A percentile compares a stretch with the other conserved stretches of the same genome.
Evolutionary conservation across 2,329 filamentous ascomycete genomes (phyloP).

Genomic region (Penicillium nordicum): DNA sequence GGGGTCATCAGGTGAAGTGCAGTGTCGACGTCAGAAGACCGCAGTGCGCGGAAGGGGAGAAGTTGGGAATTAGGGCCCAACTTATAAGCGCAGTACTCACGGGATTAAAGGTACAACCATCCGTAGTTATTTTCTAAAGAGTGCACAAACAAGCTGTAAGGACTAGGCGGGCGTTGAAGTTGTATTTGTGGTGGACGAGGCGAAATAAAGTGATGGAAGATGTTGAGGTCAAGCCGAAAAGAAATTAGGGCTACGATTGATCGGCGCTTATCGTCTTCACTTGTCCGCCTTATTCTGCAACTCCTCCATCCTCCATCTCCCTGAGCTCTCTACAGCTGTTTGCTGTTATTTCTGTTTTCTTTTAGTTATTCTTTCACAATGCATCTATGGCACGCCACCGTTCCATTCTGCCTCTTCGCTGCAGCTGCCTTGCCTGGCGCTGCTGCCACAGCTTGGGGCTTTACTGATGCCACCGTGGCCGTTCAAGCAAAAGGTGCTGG

Average conservation of each 20-base stretch:
- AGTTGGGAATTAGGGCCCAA: slow-evolving; percentile 16
- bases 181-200: slow-evolving; percentile 1
- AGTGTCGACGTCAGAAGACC: slow-evolving; percentile 18
- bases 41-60: slow-evolving; percentile 13
- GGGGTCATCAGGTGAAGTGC: neutral
- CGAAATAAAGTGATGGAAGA: slow-evolving; percentile 6
- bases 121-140: neutral
- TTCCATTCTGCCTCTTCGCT: slow-evolving; percentile 38
- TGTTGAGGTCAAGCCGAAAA: slow-evolving; percentile 24
- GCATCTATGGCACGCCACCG: slow-evolving; percentile 36
- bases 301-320: slow-evolving; percentile 12
- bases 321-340: slow-evolving; percentile 8
- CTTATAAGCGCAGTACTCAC: slow-evolving; percentile 9
- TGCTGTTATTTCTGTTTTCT: slow-evolving; percentile 3
- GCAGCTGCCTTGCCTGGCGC: slow-evolving; percentile 34
- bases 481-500: slow-evolving; percentile 59
- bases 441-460: slow-evolving; percentile 58
- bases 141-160: neutral
- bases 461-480: slow-evolving; percentile 61
- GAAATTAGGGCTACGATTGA: slow-evolving; percentile 40
- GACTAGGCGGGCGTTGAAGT: neutral
- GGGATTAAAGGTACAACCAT: slow-evolving; percentile 2
- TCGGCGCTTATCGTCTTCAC: slow-evolving; percentile 26
- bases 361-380: slow-evolving; percentile 26
- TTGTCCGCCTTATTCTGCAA: slow-evolving; percentile 25